Evolutionary conservation across 495 filamentous ascomycete species (phyloP).

Genomic region (Tricharina praecox): DNA sequence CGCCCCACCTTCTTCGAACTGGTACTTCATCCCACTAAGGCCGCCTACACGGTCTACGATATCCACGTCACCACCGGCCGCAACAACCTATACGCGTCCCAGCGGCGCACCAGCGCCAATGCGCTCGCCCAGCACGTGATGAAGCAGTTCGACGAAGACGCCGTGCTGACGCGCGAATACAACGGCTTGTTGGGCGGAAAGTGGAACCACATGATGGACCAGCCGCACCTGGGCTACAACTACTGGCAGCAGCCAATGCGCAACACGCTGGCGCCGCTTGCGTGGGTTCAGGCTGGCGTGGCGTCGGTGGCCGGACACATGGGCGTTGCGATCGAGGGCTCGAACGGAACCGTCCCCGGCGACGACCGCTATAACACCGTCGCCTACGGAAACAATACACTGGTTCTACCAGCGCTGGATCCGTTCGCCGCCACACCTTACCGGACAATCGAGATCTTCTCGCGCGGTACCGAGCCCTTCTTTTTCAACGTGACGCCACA

Average conservation of each 20-base stretch:
- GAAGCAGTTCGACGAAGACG: slow-evolving; percentile 44
- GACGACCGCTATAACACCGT: slow-evolving; percentile 47
- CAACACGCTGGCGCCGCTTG: slow-evolving; percentile 44
- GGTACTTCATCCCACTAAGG: slow-evolving; percentile 48
- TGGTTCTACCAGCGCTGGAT: slow-evolving; percentile 41
- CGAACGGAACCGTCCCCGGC: slow-evolving; percentile 47
- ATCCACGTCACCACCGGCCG: slow-evolving; percentile 44
- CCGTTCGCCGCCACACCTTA: slow-evolving; percentile 40
- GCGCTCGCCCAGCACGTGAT: slow-evolving; percentile 40
- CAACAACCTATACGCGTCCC: slow-evolving; percentile 46
- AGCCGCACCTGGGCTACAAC: slow-evolving; percentile 37
- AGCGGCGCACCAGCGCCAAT: slow-evolving; percentile 52
- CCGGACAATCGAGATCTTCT: slow-evolving; percentile 53
- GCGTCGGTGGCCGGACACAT: slow-evolving; percentile 44
- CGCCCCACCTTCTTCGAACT: slow-evolving; percentile 53
- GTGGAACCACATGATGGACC: slow-evolving; percentile 59
- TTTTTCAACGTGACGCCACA: slow-evolving; percentile 38
- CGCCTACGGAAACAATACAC: slow-evolving; percentile 31
- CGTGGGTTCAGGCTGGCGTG: slow-evolving; percentile 40
- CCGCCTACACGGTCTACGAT: slow-evolving; percentile 42
- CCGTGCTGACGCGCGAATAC: slow-evolving; percentile 42
- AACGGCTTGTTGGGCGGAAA: slow-evolving; percentile 48
- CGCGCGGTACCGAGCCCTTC: slow-evolving; percentile 41
- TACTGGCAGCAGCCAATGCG: slow-evolving; percentile 54
- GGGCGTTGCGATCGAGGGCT: slow-evolving; percentile 47